phyloP scores from a whole-genome alignment of 345 rosid species.

The Euphorbia pulcherrima region DNA sequence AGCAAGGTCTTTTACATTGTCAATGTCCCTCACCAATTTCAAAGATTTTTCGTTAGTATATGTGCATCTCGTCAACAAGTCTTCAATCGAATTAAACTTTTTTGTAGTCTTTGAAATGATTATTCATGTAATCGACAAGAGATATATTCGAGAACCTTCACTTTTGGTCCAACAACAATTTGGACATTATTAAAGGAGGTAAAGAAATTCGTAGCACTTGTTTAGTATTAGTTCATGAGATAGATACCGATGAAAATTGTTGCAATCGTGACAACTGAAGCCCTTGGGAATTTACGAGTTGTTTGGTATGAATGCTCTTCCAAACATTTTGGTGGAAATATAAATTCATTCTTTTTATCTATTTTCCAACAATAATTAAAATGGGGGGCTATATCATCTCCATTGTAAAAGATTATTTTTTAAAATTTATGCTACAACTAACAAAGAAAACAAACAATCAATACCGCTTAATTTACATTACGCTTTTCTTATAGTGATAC shows the following conservation, averaged over 20 bases:
- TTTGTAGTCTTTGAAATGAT: not conserved
- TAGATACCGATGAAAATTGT: not conserved
- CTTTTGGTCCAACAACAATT: not conserved
- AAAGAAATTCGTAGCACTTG: not conserved
- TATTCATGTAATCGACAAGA: not conserved
- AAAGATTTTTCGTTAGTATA: not conserved
- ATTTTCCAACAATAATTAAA: not conserved
- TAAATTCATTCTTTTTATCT: not conserved
- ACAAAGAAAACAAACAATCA: not conserved
- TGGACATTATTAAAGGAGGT: not conserved
- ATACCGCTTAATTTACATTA: too few species aligned
- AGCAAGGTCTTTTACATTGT: not conserved
- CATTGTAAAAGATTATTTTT: not conserved
- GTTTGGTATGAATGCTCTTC: not conserved
- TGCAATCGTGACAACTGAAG: not conserved
- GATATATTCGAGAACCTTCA: not conserved
- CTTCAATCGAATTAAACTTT: not conserved
- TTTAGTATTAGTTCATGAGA: not conserved
- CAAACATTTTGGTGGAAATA: not conserved
- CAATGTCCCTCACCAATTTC: not conserved
- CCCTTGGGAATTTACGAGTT: not conserved
- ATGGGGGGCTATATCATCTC: not conserved
- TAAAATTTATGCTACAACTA: not conserved
- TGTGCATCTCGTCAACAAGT: too few species aligned
- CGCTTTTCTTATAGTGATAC: too few species aligned